These are phyloP conservation scores for Colletotrichum lentis DNA, from an alignment of 2,329 filamentous ascomycete species.

Conservation along the genomic window DNA sequence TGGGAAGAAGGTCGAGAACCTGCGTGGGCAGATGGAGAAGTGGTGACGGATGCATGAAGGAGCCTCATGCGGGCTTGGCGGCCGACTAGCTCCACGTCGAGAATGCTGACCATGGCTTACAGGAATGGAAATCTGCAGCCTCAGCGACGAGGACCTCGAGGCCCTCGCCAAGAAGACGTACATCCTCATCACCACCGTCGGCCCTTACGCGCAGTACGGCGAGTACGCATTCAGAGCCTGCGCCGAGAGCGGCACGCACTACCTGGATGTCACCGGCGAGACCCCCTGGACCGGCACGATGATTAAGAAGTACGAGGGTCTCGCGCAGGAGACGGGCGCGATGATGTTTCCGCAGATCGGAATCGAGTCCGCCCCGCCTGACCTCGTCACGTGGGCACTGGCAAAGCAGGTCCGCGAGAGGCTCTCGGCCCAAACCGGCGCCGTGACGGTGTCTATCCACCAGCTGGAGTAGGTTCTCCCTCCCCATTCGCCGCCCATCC, in stretches of 20 bases:
- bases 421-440: conserved; percentile 58
- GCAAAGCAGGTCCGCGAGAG: conserved; percentile 60
- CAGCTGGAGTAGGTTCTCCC: conserved; percentile 48
- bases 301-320: conserved; percentile 65
- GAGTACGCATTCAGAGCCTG: conserved; percentile 69
- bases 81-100: not conserved
- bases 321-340: conserved; percentile 62
- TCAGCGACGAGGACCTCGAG: conserved; percentile 56
- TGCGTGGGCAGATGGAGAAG: not conserved
- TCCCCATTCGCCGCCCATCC: not conserved
- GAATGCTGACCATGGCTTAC: conserved; percentile 22
- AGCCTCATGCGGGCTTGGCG: conserved; percentile 17
- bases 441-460: conserved; percentile 62
- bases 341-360: conserved; percentile 69
- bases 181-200: conserved; percentile 66
- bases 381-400: conserved; percentile 65
- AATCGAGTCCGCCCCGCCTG: conserved; percentile 69
- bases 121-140: conserved; percentile 62
- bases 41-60: not conserved
- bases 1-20: not conserved
- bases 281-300: conserved; percentile 65
- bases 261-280: conserved; percentile 71
- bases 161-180: conserved; percentile 64
- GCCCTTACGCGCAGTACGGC: conserved; percentile 65
- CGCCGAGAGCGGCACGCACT: conserved; percentile 69